Conservation (phyloP, 2,329 filamentous ascomycete species). For the Ramichloridium luteum region DNA sequence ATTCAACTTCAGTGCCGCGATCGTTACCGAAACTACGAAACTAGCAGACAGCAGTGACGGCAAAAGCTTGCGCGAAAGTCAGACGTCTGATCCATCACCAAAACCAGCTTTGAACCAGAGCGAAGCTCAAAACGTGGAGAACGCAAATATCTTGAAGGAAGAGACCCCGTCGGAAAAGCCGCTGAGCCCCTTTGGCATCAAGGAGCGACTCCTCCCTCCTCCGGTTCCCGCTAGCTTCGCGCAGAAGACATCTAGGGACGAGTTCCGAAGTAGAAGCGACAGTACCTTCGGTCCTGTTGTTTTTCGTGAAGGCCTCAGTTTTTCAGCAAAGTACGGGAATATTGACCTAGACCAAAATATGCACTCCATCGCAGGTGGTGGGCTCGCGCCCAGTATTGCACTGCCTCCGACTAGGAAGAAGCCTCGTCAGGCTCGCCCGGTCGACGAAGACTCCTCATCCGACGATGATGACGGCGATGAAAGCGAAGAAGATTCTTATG, state of each 20-base stretch:
- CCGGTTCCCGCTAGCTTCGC: constrained; percentile 21
- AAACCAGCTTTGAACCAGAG: too few relatives aligned
- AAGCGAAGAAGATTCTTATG: constrained; percentile 20
- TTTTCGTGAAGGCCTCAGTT: constrained; percentile 38
- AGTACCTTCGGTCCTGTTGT: constrained; percentile 40
- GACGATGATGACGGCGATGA: constrained; percentile 11
- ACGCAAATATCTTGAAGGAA: too few relatives aligned
- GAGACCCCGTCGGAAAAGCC: constrained; percentile 15
- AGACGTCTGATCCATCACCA: too few relatives aligned
- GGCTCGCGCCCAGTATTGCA: constrained; percentile 7
- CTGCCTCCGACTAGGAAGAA: constrained; percentile 8
- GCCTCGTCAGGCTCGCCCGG: not conserved
- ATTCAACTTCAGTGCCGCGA: too few relatives aligned
- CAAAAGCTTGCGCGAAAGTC: too few relatives aligned
- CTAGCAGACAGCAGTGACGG: too few relatives aligned
- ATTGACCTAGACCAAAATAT: constrained; percentile 11
- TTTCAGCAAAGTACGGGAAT: constrained; percentile 40
- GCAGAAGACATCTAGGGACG: constrained; percentile 1
- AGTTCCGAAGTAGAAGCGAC: constrained; percentile 15
- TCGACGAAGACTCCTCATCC: constrained; percentile 6
- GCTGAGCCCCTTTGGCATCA: constrained; percentile 30
- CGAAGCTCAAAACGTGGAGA: too few relatives aligned
- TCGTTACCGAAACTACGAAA: too few relatives aligned
- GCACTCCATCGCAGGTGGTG: not conserved
- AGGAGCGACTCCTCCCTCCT: constrained; percentile 37